phyloP scores from a whole-genome alignment of 108 stramenopile genomes.

The Cyclotella baltica region DNA sequence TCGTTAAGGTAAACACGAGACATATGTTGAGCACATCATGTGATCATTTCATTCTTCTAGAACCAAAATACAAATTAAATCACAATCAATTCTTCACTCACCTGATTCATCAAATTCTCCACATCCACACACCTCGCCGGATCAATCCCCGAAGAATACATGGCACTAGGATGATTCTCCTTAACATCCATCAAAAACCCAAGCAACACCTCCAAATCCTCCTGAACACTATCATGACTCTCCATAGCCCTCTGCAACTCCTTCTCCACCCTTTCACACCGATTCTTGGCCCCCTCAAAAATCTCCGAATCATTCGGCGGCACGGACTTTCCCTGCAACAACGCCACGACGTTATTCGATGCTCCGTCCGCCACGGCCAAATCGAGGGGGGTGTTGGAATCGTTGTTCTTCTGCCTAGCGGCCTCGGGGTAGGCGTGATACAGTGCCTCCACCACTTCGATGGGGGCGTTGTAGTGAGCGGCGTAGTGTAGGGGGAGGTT shows the following conservation, averaged over 20 bases:
- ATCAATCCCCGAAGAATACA: constrained; percentile 70
- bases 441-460: constrained; percentile 85
- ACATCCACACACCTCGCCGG: constrained; percentile 46
- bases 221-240: constrained; percentile 64
- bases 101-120: constrained; percentile 80
- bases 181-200: constrained; percentile 76
- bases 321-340: constrained; percentile 81
- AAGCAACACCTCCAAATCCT: constrained; percentile 80
- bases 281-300: constrained; percentile 69
- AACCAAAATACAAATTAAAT: no score
- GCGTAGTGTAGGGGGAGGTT: constrained; percentile 88
- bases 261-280: constrained; percentile 82
- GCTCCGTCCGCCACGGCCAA: constrained; percentile 90
- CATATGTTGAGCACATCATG: no score
- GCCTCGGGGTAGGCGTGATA: constrained; percentile 87
- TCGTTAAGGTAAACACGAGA: constrained; percentile 8
- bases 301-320: constrained; percentile 87
- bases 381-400: constrained; percentile 87
- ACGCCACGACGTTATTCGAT: constrained; percentile 77
- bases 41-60: no score
- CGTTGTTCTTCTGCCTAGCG: constrained; percentile 86
- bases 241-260: constrained; percentile 74
- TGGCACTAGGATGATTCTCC: constrained; percentile 79
- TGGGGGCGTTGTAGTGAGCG: constrained; percentile 87
- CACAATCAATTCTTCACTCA: constrained; percentile 47